Evolutionary conservation across 169 alveolate genomes (phyloP).

Genomic region (Eimeria praecox): DNA sequence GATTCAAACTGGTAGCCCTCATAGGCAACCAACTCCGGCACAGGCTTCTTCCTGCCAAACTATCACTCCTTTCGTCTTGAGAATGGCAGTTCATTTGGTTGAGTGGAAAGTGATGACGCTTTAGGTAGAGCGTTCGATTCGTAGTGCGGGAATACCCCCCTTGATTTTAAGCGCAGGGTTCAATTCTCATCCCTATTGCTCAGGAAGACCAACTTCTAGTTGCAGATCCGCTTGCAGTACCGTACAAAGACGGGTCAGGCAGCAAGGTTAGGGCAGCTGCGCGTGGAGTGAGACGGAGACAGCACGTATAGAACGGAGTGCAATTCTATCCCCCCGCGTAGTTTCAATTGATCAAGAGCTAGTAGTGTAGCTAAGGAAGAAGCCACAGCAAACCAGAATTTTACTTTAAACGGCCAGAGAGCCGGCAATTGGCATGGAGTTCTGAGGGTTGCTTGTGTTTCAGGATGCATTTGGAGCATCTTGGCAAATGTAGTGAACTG

Average conservation of each 20-base stretch:
- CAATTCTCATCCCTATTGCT: neutral
- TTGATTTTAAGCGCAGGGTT: neutral
- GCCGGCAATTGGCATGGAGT: no score
- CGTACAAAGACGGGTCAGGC: neutral
- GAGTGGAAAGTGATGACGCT: no score
- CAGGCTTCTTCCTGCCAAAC: neutral
- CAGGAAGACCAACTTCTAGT: neutral
- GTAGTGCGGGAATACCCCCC: neutral
- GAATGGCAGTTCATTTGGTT: neutral
- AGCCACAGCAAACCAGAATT: no score
- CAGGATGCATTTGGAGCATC: no score
- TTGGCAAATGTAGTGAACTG: no score
- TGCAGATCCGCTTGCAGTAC: neutral
- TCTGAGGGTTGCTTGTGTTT: no score
- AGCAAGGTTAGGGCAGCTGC: neutral
- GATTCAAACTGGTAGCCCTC: no score
- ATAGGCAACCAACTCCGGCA: no score
- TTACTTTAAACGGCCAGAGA: no score
- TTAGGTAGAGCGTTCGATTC: neutral
- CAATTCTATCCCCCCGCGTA: no score
- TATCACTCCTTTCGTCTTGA: neutral
- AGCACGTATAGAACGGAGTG: neutral
- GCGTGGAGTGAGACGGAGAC: neutral
- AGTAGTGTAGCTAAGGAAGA: no score
- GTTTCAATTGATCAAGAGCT: no score